Evolutionary conservation across 768 basidiomycete genomes (phyloP).

Genomic region (Podaxis sp.): DNA sequence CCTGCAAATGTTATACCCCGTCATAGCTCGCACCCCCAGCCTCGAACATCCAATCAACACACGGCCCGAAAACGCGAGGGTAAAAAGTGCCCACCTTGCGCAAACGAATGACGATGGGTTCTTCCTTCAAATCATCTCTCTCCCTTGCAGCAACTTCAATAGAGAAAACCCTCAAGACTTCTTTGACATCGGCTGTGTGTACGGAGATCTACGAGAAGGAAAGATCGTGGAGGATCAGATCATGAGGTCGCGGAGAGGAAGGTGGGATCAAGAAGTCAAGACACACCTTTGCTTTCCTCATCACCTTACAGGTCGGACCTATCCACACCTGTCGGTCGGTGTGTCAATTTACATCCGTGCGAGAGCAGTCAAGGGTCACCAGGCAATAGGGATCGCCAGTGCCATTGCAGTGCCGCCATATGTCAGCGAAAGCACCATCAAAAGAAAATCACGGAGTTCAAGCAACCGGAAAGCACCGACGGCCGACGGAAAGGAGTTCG

Average conservation of each 20-base stretch:
- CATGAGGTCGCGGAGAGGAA: not conserved
- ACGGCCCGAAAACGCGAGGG: conserved; percentile 3
- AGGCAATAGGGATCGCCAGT: not conserved
- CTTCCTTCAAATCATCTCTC: conserved; percentile 83
- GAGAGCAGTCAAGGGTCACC: conserved; percentile 12
- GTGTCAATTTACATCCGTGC: not conserved
- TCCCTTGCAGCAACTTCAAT: conserved; percentile 87
- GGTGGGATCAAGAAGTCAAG: conserved; percentile 14
- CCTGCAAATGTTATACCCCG: conserved; percentile 51
- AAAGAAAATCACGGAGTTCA: conserved; percentile 14
- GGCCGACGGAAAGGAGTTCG: not conserved
- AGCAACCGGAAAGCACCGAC: conserved; percentile 19
- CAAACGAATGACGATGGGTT: conserved; percentile 76
- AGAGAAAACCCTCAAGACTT: conserved; percentile 71
- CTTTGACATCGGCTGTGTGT: conserved; percentile 86
- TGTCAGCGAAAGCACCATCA: conserved; percentile 4
- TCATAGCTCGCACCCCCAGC: conserved; percentile 90
- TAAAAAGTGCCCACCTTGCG: conserved; percentile 59
- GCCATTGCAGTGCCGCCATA: not conserved
- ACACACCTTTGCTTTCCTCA: conserved; percentile 87
- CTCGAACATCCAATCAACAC: conserved; percentile 33
- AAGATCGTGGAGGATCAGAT: conserved; percentile 26
- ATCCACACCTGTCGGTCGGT: conserved; percentile 60
- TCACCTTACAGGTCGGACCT: conserved; percentile 78
- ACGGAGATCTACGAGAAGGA: conserved; percentile 73